A percentile compares a stretch with the other conserved stretches of the same genome.
phyloP scores from a whole-genome alignment of 192 early-diverging fungal species.

The Coemansia sp. region DNA sequence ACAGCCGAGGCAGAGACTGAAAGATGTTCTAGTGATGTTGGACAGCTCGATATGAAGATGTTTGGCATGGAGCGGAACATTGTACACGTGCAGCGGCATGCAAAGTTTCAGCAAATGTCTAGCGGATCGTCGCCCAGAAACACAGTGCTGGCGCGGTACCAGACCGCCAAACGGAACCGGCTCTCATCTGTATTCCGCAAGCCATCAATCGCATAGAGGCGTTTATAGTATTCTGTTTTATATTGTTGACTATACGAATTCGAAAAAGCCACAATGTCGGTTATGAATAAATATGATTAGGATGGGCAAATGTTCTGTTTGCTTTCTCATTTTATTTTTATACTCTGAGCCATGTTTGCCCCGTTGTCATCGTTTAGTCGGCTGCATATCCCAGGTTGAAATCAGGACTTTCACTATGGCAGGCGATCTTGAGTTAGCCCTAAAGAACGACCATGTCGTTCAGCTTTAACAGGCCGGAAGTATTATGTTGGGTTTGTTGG shows the following conservation, averaged over 20 bases:
- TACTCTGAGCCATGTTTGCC: not conserved
- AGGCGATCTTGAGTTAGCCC: too few relatives aligned
- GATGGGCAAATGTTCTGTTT: not conserved
- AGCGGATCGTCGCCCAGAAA: not conserved
- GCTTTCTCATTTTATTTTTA: not conserved
- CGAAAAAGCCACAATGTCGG: too few relatives aligned
- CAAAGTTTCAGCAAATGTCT: constrained; percentile 2
- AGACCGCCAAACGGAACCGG: constrained; percentile 27
- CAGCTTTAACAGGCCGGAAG: too few relatives aligned
- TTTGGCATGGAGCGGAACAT: constrained; percentile 24
- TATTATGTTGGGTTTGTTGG: too few relatives aligned
- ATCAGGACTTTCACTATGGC: too few relatives aligned
- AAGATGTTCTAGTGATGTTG: constrained; percentile 13
- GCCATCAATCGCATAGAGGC: not conserved
- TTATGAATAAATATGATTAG: too few relatives aligned
- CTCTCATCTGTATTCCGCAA: constrained; percentile 35
- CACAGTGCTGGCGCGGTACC: constrained; percentile 16
- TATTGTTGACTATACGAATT: not conserved
- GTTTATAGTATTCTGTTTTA: not conserved
- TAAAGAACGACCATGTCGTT: too few relatives aligned
- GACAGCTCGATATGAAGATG: constrained; percentile 25
- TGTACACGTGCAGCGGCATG: constrained; percentile 17
- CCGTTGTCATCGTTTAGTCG: not conserved
- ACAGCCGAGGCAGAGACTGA: constrained; percentile 3
- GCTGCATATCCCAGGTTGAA: not conserved